Evolutionary conservation across 257 asterid genomes (phyloP).

Genomic region (Jacaranda copaia): DNA sequence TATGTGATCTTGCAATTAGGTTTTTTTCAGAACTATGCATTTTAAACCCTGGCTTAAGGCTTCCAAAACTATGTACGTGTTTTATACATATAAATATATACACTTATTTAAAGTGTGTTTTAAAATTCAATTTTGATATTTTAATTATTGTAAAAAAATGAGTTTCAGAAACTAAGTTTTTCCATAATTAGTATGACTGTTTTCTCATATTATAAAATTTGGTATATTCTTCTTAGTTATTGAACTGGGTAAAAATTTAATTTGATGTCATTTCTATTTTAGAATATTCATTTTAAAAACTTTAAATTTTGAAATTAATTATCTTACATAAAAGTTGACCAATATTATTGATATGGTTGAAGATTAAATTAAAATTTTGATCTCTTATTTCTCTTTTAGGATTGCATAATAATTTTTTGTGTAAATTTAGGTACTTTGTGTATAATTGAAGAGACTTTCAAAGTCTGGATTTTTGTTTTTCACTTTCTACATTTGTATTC

Average conservation of each 20-base stretch:
- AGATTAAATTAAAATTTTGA: background rate
- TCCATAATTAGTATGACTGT: background rate
- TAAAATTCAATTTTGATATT: no score
- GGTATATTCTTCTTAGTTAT: slow-evolving; percentile 10
- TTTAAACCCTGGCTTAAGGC: background rate
- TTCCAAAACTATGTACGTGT: background rate
- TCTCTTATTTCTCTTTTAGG: background rate
- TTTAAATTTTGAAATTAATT: background rate
- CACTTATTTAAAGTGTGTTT: no score
- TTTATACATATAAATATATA: slow-evolving; percentile 1
- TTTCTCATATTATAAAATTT: background rate
- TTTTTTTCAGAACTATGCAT: background rate
- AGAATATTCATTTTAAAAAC: background rate
- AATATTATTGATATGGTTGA: background rate
- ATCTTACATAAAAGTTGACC: background rate
- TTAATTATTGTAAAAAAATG: no score
- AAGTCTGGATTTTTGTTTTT: background rate
- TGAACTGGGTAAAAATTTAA: slow-evolving; percentile 2
- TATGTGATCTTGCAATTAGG: background rate
- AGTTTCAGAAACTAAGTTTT: no score
- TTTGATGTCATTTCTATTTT: background rate
- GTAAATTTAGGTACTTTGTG: background rate
- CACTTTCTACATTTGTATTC: background rate
- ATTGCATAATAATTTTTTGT: background rate
- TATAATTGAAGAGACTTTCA: background rate